These are phyloP conservation scores for Ceratobasidium sp. DNA, from an alignment of 1,284 basidiomycete genomes.

Conservation along the genomic window DNA sequence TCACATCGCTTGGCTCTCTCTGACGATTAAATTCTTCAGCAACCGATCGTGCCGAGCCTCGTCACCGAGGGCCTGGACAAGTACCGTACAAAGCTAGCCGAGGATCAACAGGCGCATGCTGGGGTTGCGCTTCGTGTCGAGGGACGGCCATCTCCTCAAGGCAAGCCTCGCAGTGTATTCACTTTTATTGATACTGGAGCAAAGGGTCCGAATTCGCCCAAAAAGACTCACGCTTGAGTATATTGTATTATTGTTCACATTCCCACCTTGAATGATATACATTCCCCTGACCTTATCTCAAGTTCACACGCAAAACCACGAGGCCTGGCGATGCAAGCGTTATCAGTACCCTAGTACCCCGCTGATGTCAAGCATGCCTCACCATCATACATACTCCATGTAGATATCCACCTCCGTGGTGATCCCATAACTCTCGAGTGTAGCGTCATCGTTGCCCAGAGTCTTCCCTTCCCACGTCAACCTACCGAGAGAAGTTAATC, in stretches of 20 bases:
- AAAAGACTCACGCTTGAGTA: slow-evolving; percentile 17
- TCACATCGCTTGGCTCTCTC: not conserved
- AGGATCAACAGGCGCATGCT: slow-evolving; percentile 6
- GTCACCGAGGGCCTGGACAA: slow-evolving; percentile 2
- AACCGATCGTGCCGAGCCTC: not conserved
- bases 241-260: not conserved
- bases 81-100: slow-evolving; percentile 2
- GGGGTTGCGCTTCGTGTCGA: slow-evolving; percentile 1
- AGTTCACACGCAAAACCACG: slow-evolving; percentile 12
- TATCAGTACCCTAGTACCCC: slow-evolving; percentile 20
- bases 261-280: not conserved
- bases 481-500: not conserved
- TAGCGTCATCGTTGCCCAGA: slow-evolving; percentile 26
- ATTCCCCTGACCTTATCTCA: slow-evolving; percentile 26
- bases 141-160: slow-evolving; percentile 14
- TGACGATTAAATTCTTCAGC: not conserved
- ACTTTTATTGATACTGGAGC: slow-evolving; percentile 34
- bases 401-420: slow-evolving; percentile 37
- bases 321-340: slow-evolving; percentile 6
- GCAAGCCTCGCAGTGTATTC: slow-evolving; percentile 32
- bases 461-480: slow-evolving; percentile 26
- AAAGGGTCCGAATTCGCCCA: not conserved
- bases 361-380: not conserved
- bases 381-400: slow-evolving; percentile 23
- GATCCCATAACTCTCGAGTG: slow-evolving; percentile 38